Conservation (phyloP, 1,284 basidiomycete genomes). For the Paramarasmius palmivorus region DNA sequence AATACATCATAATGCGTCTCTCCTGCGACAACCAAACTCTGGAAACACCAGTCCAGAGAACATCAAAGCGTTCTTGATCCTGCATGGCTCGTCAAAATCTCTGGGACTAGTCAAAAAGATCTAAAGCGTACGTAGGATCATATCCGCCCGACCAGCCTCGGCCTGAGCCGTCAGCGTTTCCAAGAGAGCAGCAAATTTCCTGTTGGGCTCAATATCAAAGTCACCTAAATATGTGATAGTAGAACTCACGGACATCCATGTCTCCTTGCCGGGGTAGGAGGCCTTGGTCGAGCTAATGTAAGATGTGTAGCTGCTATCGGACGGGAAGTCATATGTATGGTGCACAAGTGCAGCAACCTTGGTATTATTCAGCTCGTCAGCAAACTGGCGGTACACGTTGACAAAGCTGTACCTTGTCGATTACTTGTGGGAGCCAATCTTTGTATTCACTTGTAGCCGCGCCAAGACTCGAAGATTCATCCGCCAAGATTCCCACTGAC, state of each 20-base stretch:
- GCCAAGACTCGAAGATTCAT: conserved; percentile 32
- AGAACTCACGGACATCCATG: conserved; percentile 37
- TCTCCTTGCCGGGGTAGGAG: conserved; percentile 27
- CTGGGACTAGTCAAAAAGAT: neutral
- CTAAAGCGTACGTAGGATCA: conserved; percentile 33
- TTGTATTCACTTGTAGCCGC: conserved; percentile 30
- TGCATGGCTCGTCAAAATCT: conserved; percentile 7
- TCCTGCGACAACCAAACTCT: conserved; percentile 33
- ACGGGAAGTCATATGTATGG: conserved; percentile 40
- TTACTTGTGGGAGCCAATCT: conserved; percentile 36
- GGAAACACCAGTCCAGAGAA: conserved; percentile 37
- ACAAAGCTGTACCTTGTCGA: conserved; percentile 24
- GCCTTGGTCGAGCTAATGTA: conserved; percentile 27
- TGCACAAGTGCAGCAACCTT: conserved; percentile 36
- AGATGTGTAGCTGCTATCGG: conserved; percentile 30
- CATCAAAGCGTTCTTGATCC: conserved; percentile 38
- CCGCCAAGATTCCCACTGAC: conserved; percentile 35
- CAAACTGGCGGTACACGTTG: neutral
- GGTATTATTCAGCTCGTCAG: neutral
- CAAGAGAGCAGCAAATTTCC: conserved; percentile 39
- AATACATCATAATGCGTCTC: conserved; percentile 39
- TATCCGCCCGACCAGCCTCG: conserved; percentile 33
- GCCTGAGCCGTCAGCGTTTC: conserved; percentile 32
- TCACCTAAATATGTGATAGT: neutral
- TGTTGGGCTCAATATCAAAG: conserved; percentile 13